phyloP scores from a whole-genome alignment of 2,329 filamentous ascomycete genomes.

The Aspergillus pseudoviridinutans region DNA sequence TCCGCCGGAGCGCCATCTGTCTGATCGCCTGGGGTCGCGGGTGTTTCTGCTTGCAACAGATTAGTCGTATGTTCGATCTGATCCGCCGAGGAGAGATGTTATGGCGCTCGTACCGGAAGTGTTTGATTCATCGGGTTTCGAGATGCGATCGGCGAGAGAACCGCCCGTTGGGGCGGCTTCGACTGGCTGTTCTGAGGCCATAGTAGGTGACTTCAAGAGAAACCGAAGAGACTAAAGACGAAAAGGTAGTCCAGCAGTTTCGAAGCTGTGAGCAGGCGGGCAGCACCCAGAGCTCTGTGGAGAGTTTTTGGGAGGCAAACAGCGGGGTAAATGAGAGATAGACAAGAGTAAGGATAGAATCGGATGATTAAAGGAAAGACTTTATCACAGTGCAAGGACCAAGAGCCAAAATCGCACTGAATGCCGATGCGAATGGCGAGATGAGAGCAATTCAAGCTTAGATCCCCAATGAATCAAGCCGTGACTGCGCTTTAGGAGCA shows the following conservation, averaged over 20 bases:
- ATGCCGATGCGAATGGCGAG: background rate
- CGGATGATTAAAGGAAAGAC: background rate
- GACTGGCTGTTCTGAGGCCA: slow-evolving; percentile 36
- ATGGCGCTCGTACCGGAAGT: slow-evolving; percentile 27
- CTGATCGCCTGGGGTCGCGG: slow-evolving; percentile 22
- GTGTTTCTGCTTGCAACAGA: slow-evolving; percentile 10
- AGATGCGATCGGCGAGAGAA: slow-evolving; percentile 48
- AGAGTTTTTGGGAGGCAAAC: background rate
- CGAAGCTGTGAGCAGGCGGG: background rate
- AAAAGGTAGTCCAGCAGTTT: background rate
- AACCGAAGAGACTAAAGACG: slow-evolving; percentile 1
- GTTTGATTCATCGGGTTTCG: slow-evolving; percentile 35
- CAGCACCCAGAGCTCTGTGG: background rate
- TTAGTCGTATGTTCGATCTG: slow-evolving; percentile 15
- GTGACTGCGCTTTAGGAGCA: background rate
- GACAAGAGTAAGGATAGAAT: background rate
- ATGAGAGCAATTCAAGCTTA: background rate
- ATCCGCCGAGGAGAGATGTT: slow-evolving; percentile 12
- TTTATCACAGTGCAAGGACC: background rate
- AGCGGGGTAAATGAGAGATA: background rate
- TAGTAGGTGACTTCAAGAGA: slow-evolving; percentile 13
- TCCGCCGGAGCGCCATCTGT: slow-evolving; percentile 38
- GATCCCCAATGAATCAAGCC: background rate
- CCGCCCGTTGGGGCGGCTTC: slow-evolving; percentile 27
- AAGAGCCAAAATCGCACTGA: background rate